These are phyloP conservation scores for Ogataea thermomethanolica DNA, from an alignment of 805 yeast species.

Conservation along the genomic window DNA sequence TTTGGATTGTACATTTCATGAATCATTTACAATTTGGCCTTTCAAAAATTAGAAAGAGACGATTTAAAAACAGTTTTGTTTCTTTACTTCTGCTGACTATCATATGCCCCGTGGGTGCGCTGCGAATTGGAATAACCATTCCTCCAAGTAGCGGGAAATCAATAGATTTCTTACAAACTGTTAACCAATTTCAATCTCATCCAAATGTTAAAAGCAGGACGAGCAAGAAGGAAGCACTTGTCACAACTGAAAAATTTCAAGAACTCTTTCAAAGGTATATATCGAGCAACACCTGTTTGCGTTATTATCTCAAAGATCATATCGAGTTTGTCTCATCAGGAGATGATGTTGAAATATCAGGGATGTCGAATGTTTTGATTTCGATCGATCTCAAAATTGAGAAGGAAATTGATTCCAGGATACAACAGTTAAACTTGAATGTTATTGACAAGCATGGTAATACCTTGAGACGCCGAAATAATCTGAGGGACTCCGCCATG, in stretches of 20 bases:
- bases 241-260: conserved; percentile 10
- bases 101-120: conserved; percentile 8
- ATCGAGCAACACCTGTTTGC: conserved; percentile 17
- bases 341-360: not conserved
- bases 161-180: conserved; percentile 12
- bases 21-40: not conserved
- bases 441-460: conserved; percentile 28
- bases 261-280: conserved; percentile 10
- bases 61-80: not conserved
- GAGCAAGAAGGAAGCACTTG: conserved; percentile 7
- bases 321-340: conserved; percentile 5
- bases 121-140: conserved; percentile 28
- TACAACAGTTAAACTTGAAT: conserved; percentile 27
- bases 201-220: conserved; percentile 4
- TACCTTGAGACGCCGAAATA: conserved; percentile 26
- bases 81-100: not conserved
- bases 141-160: conserved; percentile 10
- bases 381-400: conserved; percentile 22
- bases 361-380: conserved; percentile 17
- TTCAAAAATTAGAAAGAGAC: not conserved
- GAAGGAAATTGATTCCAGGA: conserved; percentile 15
- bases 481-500: conserved; percentile 13
- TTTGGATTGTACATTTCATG: not conserved
- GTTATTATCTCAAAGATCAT: conserved; percentile 16
- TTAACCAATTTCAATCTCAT: conserved; percentile 13